Evolutionary conservation across 2,329 filamentous ascomycete genomes (phyloP).

Genomic region (Chaetoscypha palmicola): DNA sequence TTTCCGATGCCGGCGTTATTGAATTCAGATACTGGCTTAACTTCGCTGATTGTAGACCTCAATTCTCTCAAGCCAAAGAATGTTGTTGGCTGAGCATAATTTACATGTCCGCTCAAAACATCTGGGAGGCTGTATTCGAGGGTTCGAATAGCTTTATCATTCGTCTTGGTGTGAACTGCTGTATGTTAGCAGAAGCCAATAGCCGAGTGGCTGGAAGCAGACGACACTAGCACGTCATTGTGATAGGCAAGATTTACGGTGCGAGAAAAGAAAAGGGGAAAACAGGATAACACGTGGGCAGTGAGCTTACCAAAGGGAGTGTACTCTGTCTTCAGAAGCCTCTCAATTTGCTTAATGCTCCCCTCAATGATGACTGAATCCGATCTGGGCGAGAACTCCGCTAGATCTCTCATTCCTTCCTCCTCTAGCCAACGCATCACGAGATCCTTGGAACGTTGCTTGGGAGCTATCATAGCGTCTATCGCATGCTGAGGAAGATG

Average conservation of each 20-base stretch:
- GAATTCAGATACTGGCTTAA: slow-evolving; percentile 6
- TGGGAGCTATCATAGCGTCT: slow-evolving; percentile 45
- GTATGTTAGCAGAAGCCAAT: slow-evolving; percentile 1
- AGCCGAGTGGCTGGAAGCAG: no score
- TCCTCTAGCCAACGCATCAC: slow-evolving; percentile 51
- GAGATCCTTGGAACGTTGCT: slow-evolving; percentile 43
- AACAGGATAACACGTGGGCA: slow-evolving; percentile 34
- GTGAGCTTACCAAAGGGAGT: slow-evolving; percentile 41
- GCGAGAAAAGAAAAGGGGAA: background rate
- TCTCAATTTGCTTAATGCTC: slow-evolving; percentile 44
- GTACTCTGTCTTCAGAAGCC: slow-evolving; percentile 46
- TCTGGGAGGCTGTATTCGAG: slow-evolving; percentile 37
- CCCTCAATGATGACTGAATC: slow-evolving; percentile 43
- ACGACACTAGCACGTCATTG: no score
- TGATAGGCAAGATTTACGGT: no score
- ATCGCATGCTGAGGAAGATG: slow-evolving; percentile 47
- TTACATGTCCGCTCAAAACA: slow-evolving; percentile 49
- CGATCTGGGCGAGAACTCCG: slow-evolving; percentile 45
- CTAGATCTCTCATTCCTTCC: slow-evolving; percentile 38
- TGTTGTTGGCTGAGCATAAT: slow-evolving; percentile 53
- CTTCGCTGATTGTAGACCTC: slow-evolving; percentile 21
- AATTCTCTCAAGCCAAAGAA: slow-evolving; percentile 41
- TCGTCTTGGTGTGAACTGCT: slow-evolving; percentile 17
- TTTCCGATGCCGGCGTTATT: slow-evolving; percentile 7
- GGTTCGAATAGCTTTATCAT: slow-evolving; percentile 21